These are phyloP conservation scores for Auricularia auricula-judae DNA, from an alignment of 768 basidiomycete genomes.

Conservation along the genomic window DNA sequence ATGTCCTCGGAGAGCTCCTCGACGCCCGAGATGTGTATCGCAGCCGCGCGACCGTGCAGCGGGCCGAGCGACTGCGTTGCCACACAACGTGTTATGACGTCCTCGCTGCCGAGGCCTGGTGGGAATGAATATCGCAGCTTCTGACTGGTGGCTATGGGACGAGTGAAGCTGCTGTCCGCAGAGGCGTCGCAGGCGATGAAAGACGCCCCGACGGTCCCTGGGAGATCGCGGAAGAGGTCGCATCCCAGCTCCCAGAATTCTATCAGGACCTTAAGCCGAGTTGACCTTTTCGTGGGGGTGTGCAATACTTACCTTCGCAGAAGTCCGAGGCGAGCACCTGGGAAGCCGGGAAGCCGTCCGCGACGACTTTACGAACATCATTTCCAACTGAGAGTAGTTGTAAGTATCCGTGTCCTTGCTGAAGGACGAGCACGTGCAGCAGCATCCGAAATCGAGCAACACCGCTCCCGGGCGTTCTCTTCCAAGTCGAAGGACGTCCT, in stretches of 20 bases:
- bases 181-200: not conserved
- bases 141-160: not conserved
- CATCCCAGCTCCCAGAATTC: not conserved
- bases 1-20: too few relatives aligned
- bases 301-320: not conserved
- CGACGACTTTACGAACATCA: conserved; percentile 5
- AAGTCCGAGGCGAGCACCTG: conserved; percentile 5
- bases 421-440: not conserved
- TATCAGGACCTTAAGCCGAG: not conserved
- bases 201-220: not conserved
- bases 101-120: not conserved
- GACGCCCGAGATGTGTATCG: too few relatives aligned
- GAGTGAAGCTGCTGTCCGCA: not conserved
- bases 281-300: too few relatives aligned
- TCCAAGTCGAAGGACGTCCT: not conserved
- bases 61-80: too few relatives aligned
- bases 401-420: not conserved
- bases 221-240: not conserved
- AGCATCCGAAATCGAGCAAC: not conserved
- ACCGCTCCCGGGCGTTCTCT: not conserved
- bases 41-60: too few relatives aligned
- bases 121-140: not conserved
- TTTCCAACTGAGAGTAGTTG: not conserved
- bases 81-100: too few relatives aligned
- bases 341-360: conserved; percentile 5